Base-by-base conservation (phyloP, 192 early-diverging fungal genomes). In the Coemansia sp. region DNA sequence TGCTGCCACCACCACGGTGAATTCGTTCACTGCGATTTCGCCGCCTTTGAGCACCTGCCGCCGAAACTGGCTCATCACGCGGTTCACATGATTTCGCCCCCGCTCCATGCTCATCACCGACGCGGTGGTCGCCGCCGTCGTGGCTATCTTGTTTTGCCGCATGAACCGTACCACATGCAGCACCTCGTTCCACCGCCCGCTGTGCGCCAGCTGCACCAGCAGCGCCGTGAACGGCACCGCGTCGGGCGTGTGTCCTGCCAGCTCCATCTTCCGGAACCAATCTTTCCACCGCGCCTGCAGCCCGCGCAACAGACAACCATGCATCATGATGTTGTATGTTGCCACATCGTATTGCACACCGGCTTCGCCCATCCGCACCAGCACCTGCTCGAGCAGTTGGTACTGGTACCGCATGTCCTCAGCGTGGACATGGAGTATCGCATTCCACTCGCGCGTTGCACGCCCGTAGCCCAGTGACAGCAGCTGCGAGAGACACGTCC, bases 321-420 rank as follows among this genome's bases (percentile, higher is more conserved):
- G 72, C 72, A 75, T 54, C 31, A 75, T 58, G 7, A 69, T 75
- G 32, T 69, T 65, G 55, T 65, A 68, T 31, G 72, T 65, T 9
- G 62, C 72, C n/a, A 18, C 50, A 40, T 69, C 66, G 3, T 18
- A 35, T 8, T 42, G 29, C 5, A 54, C 72, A 0, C 58, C 58
- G 12, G 71, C 65, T 14, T 8, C 16, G 2, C 45, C 22, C 72
- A 75, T 75, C 16, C 72, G 61, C 47, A 18, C 29, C 5, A 60
- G 32, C 16, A 69, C 66, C 42, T 60, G 33, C 43, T 69, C 65
- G 14, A 75, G 58, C 53, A 69, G 54, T 22, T 45, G 57, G 40
- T 52, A 51, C 25, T 54, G 57, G 58, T 75, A 75, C 53, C 72
- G 72, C 66, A 49, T 54, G 32, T 75, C 72, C 14, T 53, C 44